These are phyloP conservation scores for Starmerella floricola DNA, from an alignment of 805 yeast species.

Conservation along the genomic window DNA sequence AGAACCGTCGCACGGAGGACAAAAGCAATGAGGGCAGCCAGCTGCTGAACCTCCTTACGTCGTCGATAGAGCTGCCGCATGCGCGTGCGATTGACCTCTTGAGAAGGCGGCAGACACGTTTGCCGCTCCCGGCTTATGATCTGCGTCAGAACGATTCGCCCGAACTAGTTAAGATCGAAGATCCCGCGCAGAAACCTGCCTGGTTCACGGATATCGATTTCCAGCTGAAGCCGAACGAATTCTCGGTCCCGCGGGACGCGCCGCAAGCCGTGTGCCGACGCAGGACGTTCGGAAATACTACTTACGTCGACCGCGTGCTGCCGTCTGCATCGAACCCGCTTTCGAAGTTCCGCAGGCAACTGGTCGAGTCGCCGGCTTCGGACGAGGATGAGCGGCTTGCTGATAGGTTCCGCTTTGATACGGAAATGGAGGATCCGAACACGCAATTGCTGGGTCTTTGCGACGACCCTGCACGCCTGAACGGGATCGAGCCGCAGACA, in stretches of 20 bases:
- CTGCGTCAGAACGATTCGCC: not conserved
- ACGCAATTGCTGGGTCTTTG: slow-evolving; percentile 24
- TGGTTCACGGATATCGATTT: slow-evolving; percentile 13
- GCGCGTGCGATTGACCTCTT: too few relatives aligned
- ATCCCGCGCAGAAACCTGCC: not conserved
- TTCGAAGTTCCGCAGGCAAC: slow-evolving; percentile 3
- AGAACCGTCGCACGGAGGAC: not conserved
- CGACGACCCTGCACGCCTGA: slow-evolving; percentile 70
- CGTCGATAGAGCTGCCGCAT: not conserved
- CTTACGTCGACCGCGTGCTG: slow-evolving; percentile 12
- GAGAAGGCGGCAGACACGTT: too few relatives aligned
- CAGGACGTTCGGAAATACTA: slow-evolving; percentile 2
- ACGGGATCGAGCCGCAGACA: slow-evolving; percentile 72
- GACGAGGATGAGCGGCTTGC: slow-evolving; percentile 33
- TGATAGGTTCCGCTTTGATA: slow-evolving; percentile 58
- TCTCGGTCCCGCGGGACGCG: slow-evolving; percentile 7
- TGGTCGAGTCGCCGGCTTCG: slow-evolving; percentile 24
- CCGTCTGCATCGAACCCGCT: slow-evolving; percentile 4
- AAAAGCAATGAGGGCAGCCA: too few relatives aligned
- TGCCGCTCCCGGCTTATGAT: not conserved
- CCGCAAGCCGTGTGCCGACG: slow-evolving; percentile 9
- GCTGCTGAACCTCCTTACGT: not conserved
- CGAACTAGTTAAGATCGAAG: not conserved
- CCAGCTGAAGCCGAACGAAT: slow-evolving; percentile 9
- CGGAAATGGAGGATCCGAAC: slow-evolving; percentile 31